Evolutionary conservation across 2,329 filamentous ascomycete genomes (phyloP).

Genomic region (Cercospora beticola): DNA sequence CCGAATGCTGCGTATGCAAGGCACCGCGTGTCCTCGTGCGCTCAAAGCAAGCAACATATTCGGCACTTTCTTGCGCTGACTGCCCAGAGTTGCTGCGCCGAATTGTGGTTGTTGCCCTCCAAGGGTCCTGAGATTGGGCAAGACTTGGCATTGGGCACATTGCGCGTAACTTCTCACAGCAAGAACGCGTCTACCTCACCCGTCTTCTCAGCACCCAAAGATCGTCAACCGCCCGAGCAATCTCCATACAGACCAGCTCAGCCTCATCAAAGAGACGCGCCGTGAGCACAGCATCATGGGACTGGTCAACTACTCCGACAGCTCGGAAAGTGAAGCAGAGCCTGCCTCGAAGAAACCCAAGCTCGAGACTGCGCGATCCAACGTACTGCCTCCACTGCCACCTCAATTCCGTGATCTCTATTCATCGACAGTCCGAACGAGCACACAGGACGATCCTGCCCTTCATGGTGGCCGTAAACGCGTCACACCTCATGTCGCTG

Average conservation of each 20-base stretch:
- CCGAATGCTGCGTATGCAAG: neutral
- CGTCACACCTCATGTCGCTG: conserved; percentile 76
- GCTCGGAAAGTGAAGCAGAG: conserved; percentile 46
- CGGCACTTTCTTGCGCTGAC: neutral
- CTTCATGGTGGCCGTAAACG: conserved; percentile 84
- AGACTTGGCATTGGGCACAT: neutral
- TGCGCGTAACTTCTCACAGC: neutral
- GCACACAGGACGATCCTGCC: conserved; percentile 75
- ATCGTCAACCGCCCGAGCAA: neutral
- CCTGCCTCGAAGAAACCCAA: conserved; percentile 28
- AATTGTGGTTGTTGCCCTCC: neutral
- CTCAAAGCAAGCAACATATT: neutral
- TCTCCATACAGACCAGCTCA: neutral
- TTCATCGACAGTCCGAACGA: conserved; percentile 73
- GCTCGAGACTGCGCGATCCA: conserved; percentile 4
- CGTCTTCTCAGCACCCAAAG: neutral
- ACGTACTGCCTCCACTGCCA: conserved; percentile 61
- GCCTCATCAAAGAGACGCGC: neutral
- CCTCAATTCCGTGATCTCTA: conserved; percentile 85
- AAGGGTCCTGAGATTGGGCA: neutral
- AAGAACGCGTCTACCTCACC: neutral
- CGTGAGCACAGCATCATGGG: conserved; percentile 47
- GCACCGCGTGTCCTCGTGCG: neutral
- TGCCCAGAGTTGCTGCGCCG: neutral
- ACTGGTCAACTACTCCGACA: conserved; percentile 64